Base-by-base conservation (phyloP, 148 eudicot genomes). In the Pouteria glomerata region DNA sequence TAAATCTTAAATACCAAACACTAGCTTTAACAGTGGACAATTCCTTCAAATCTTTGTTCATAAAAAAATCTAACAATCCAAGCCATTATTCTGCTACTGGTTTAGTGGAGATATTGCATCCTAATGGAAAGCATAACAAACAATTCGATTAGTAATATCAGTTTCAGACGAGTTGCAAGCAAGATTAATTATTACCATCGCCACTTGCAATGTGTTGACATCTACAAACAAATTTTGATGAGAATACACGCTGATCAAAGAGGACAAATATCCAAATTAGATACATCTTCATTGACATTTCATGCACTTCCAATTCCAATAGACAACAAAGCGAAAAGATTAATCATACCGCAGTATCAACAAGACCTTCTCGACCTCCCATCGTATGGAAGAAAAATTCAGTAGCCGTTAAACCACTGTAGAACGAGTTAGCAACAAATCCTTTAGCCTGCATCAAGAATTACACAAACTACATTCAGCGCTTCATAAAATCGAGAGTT, bases 291-390 rank as follows among this genome's bases (percentile, higher is more conserved):
- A 55, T 14, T 11, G 34, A 42, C 14, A 31, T 42, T 24, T 64
- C 30, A 41, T 13, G 6, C 55, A 66, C 57, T n/a, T 41, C 71
- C 52, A 70, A 55, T 55, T 26, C 18, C 35, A 69, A 70, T 69
- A 14, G 19, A 19, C 12, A 68, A 47, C 31, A 71, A 45, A 35
- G 68, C 42, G 51, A 71, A 70, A 62, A 79, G 53, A 72, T 55
- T 35, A 11, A 56, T 71, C 86, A 63, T 95, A 95, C 99, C 78
- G 99, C 97, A 51, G 99, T 95, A 81, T 92, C 99, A 50, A 95
- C 99, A 71, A 95, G 99, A 56, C 99, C 99, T 84, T 95, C 99
- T 80, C 99, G 83, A 41, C 99, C 99, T 68, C 89, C 99, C 99
- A 95, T 95, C 15, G 99, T 95, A 73, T 95, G 99, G 83, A 92